Evolutionary conservation across 108 stramenopile species (phyloP), one percentile per base, ranked within the genome.

Genomic region (Poteriospumella lacustris): DNA sequence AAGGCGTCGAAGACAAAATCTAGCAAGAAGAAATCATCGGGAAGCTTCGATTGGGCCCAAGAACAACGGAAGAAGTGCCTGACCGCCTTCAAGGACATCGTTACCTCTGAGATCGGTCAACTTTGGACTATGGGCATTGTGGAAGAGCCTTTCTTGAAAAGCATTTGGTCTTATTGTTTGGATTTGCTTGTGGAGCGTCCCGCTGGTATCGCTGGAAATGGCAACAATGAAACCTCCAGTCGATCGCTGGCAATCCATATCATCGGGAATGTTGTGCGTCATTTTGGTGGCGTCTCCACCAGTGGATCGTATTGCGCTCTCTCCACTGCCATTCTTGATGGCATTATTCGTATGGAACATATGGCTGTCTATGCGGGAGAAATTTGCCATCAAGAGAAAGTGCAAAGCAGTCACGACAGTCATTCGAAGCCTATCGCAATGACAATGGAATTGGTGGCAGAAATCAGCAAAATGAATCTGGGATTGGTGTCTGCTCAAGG

Each of bases 111-210:
- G 15, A 15, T 52, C 15, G 9, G 15, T 52, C 12, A 19, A 15
- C 40, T 67, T 9, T 67, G 64, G 64, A 9, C 64, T 67, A 67
- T 67, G 64, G 64, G 64, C 15, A 41, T 67, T 33, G 64, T 67
- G 36, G 39, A 67, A 19, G 64, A 67, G 64, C 9, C 36, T 19
- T 67, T 67, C 64, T 31, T 33, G 12, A 12, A 40, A 19, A 15
- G 12, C 19, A 40, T 67, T 19, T 67, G 64, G 64, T 15, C 12
- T 9, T 67, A 67, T 67, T 41, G 39, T 38, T 33, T 67, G 40
- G 12, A 12, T 41, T 19, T 67, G 15, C 31, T 67, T 31, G 64
- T 15, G 40, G 40, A 41, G 12, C 36, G 40, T 15, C 64, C 64
- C 9, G 64, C 9, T 15, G 19, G 31, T 15, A 12, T 31, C 9